Conservation (phyloP, 1,284 basidiomycete genomes). For the Ceratobasidium sp. region DNA sequence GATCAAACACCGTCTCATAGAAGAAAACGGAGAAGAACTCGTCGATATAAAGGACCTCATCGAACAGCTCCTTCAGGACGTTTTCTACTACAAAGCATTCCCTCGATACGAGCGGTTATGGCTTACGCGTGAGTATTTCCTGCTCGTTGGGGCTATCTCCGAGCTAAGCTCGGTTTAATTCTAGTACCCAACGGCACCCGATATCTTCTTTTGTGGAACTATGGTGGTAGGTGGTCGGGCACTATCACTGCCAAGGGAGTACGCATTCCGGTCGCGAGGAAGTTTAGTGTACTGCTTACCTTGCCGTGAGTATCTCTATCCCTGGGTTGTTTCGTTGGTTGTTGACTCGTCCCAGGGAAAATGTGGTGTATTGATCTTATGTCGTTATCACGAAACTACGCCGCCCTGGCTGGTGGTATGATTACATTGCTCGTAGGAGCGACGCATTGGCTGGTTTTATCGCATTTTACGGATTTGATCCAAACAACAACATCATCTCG, state of each 20-base stretch:
- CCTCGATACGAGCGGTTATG: background rate
- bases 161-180: background rate
- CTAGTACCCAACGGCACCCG: background rate
- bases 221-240: conserved; percentile 1
- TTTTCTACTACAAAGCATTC: conserved; percentile 10
- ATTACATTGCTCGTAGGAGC: background rate
- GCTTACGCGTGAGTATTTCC: background rate
- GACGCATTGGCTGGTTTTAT: background rate
- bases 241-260: conserved; percentile 14
- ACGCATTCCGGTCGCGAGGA: conserved; percentile 2
- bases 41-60: conserved; percentile 12
- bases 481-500: background rate
- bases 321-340: background rate
- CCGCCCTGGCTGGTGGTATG: background rate
- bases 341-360: background rate
- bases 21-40: background rate
- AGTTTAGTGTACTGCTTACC: background rate
- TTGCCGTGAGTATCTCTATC: background rate
- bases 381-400: background rate
- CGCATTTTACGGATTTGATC: background rate
- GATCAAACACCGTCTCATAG: background rate
- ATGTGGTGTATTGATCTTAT: background rate
- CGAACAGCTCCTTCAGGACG: conserved; percentile 9
- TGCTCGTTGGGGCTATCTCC: background rate
- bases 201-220: conserved; percentile 16